Percentiles rank a stretch among this genome's conserved stretches.
These are phyloP conservation scores for Penicillium sp. DNA, from an alignment of 2,329 filamentous ascomycete species.

Conservation along the genomic window DNA sequence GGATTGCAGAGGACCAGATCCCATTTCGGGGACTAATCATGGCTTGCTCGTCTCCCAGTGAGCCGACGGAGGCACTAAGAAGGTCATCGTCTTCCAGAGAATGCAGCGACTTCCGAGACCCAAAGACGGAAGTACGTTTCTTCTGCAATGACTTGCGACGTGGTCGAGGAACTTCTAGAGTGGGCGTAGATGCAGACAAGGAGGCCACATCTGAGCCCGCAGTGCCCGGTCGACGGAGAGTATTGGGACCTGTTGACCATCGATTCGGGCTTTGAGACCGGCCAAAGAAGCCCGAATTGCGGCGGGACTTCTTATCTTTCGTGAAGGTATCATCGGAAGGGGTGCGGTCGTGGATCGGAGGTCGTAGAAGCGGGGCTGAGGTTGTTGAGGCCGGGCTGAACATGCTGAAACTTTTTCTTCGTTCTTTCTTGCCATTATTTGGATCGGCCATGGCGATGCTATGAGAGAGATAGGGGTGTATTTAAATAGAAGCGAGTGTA, in stretches of 20 bases:
- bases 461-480: background rate
- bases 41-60: slow-evolving; percentile 55
- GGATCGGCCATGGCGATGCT: slow-evolving; percentile 36
- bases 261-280: slow-evolving; percentile 29
- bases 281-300: slow-evolving; percentile 46
- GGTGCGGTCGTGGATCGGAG: slow-evolving; percentile 38
- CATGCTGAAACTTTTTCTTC: slow-evolving; percentile 41
- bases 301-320: slow-evolving; percentile 40
- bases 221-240: slow-evolving; percentile 32
- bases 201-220: slow-evolving; percentile 32
- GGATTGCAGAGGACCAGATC: slow-evolving; percentile 52
- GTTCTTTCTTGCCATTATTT: slow-evolving; percentile 36
- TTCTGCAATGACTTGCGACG: slow-evolving; percentile 51
- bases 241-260: slow-evolving; percentile 32
- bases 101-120: slow-evolving; percentile 60
- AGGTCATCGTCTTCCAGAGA: slow-evolving; percentile 58
- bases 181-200: slow-evolving; percentile 23
- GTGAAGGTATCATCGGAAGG: slow-evolving; percentile 42
- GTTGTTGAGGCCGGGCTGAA: slow-evolving; percentile 35
- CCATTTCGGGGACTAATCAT: slow-evolving; percentile 37
- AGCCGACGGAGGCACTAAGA: slow-evolving; percentile 55
- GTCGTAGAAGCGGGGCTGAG: slow-evolving; percentile 24
- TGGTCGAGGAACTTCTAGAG: slow-evolving; percentile 37
- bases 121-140: slow-evolving; percentile 61
- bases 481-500: slow-evolving; percentile 9